A percentile compares a stretch with the other conserved stretches of the same genome.
phyloP scores from a whole-genome alignment of 805 yeast species.

The Yarrowia sp. region DNA sequence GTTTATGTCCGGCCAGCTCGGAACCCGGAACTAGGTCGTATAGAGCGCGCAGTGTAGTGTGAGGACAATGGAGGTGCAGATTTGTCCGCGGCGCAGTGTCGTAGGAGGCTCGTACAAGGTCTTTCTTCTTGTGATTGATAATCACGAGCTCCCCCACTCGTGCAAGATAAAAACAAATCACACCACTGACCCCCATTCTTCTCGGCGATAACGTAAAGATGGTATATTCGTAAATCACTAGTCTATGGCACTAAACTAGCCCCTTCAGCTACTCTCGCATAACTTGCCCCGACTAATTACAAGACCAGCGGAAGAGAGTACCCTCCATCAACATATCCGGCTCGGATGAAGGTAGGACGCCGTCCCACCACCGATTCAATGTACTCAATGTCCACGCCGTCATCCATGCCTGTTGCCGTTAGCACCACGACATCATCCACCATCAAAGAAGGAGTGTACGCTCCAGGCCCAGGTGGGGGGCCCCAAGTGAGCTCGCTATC shows the following conservation, averaged over 20 bases:
- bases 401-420: neutral
- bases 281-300: slow-evolving; percentile 17
- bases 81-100: neutral
- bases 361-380: neutral
- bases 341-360: slow-evolving; percentile 4
- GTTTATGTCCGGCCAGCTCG: slow-evolving; percentile 5
- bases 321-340: slow-evolving; percentile 8
- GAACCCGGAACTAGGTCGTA: neutral
- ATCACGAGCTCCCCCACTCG: neutral
- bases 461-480: slow-evolving; percentile 7
- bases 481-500: slow-evolving; percentile 13
- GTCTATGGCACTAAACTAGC: slow-evolving; percentile 5
- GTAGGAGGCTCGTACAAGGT: too few relatives aligned
- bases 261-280: slow-evolving; percentile 17
- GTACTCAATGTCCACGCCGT: slow-evolving; percentile 10
- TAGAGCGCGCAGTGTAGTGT: neutral
- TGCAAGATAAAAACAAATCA: neutral
- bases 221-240: neutral
- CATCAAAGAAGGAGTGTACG: slow-evolving; percentile 16
- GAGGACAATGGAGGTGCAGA: neutral
- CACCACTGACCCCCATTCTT: neutral
- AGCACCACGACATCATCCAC: slow-evolving; percentile 13
- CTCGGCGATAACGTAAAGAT: neutral
- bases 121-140: too few relatives aligned
- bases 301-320: slow-evolving; percentile 19